Conservation (phyloP, 495 filamentous ascomycete genomes). For the Neurospora sp. region DNA sequence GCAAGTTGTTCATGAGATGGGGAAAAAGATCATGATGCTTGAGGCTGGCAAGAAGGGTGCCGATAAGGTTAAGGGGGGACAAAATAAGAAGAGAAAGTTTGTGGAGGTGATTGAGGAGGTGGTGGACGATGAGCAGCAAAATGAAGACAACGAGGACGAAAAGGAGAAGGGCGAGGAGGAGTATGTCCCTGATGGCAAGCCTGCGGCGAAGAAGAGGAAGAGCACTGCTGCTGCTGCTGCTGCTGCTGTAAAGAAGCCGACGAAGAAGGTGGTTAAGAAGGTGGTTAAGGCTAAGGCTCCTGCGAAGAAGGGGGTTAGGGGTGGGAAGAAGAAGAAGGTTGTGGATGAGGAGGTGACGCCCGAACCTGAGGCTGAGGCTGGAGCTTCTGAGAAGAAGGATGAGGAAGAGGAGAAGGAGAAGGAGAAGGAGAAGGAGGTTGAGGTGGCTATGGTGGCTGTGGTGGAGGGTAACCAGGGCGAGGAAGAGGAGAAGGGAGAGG, state of each 20-base stretch:
- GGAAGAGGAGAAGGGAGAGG: background rate
- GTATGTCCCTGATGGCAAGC: background rate
- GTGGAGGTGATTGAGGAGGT: background rate
- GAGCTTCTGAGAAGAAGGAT: background rate
- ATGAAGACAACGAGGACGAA: background rate
- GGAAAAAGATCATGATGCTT: background rate
- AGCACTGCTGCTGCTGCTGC: no score
- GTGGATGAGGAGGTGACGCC: background rate
- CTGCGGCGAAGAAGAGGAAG: background rate
- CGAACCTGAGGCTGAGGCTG: background rate
- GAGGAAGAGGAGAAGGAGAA: background rate
- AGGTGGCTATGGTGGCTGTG: background rate
- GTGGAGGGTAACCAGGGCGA: background rate
- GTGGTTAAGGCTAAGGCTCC: background rate
- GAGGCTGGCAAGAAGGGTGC: background rate
- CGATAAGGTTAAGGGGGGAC: background rate
- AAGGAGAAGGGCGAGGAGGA: background rate
- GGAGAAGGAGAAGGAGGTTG: background rate
- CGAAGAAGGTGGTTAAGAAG: background rate
- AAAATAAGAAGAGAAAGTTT: background rate
- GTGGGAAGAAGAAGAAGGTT: background rate
- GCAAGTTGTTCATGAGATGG: no score
- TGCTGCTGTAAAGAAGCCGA: no score
- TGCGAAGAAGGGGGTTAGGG: background rate
- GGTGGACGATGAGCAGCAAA: background rate